Evolutionary conservation across 208 protist species (phyloP).

Genomic region (Trypanosoma theileri): DNA sequence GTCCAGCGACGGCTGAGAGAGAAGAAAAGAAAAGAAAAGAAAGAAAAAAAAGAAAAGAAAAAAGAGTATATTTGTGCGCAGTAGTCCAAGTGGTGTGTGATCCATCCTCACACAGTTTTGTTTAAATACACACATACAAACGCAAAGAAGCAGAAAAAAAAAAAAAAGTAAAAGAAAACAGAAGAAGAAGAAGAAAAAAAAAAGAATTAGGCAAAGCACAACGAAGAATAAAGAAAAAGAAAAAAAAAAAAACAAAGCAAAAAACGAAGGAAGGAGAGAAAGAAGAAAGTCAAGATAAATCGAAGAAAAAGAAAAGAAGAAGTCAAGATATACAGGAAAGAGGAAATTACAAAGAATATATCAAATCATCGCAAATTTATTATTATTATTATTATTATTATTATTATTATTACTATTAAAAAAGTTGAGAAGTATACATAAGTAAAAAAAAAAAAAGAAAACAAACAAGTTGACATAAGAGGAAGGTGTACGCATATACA

Average conservation of each 20-base stretch:
- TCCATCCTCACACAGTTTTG: too few relatives aligned
- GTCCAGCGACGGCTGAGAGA: background rate
- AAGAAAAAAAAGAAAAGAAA: background rate
- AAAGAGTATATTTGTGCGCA: background rate
- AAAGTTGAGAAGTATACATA: too few relatives aligned
- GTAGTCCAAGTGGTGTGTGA: background rate
- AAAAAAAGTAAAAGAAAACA: constrained; percentile 11
- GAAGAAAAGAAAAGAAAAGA: background rate
- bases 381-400: too few relatives aligned
- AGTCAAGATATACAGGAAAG: background rate
- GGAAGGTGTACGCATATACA: too few relatives aligned
- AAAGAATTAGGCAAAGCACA: background rate
- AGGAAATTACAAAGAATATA: too few relatives aligned
- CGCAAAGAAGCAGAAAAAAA: constrained; percentile 1
- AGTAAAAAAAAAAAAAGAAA: too few relatives aligned
- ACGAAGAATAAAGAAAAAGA: background rate
- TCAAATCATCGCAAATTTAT: too few relatives aligned
- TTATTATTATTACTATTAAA: too few relatives aligned
- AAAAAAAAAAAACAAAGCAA: background rate
- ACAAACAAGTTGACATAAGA: too few relatives aligned
- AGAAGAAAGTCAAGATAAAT: background rate
- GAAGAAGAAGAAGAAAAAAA: constrained; percentile 1
- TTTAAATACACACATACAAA: too few relatives aligned
- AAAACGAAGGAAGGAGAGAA: constrained; percentile 8
- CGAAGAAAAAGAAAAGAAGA: background rate